Evolutionary conservation across 78 protist species (phyloP).

Genomic region (Speleostelium caveatum): DNA sequence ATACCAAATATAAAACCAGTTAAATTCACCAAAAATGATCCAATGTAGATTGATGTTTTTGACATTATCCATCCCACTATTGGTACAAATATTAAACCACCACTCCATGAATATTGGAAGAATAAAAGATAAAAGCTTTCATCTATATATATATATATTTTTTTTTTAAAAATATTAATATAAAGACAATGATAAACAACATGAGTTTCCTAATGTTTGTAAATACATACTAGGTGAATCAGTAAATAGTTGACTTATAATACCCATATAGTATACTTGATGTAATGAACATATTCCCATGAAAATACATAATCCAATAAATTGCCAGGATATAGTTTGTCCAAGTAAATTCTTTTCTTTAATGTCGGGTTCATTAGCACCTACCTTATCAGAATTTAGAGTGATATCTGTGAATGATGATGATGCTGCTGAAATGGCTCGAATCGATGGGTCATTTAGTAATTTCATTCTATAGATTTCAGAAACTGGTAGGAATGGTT

Average conservation of each 20-base stretch:
- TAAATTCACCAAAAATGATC: slow-evolving; percentile 25
- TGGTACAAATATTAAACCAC: slow-evolving; percentile 60
- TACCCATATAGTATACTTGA: slow-evolving; percentile 44
- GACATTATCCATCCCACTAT: slow-evolving; percentile 34
- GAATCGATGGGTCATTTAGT: no score
- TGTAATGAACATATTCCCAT: slow-evolving; percentile 66
- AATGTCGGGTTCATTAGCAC: background rate
- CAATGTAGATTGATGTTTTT: slow-evolving; percentile 12
- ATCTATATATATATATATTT: slow-evolving; percentile 31
- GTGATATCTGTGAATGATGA: background rate
- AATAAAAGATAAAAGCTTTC: no score
- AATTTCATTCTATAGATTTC: slow-evolving; percentile 8
- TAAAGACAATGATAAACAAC: background rate
- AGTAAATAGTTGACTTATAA: slow-evolving; percentile 16
- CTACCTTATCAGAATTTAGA: background rate
- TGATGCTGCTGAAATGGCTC: background rate
- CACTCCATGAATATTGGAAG: slow-evolving; percentile 52
- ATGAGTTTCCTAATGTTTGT: background rate
- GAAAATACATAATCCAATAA: slow-evolving; percentile 14
- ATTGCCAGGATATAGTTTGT: slow-evolving; percentile 39
- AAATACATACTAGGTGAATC: slow-evolving; percentile 5
- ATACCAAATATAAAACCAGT: slow-evolving; percentile 49
- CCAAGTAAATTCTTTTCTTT: slow-evolving; percentile 11
- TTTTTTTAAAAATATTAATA: background rate
- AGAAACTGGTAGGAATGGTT: slow-evolving; percentile 46